Percentiles rank a stretch among this genome's conserved stretches.
These are phyloP conservation scores for Monosporascus sp. DNA, from an alignment of 2,329 filamentous ascomycete genomes.

Conservation along the genomic window DNA sequence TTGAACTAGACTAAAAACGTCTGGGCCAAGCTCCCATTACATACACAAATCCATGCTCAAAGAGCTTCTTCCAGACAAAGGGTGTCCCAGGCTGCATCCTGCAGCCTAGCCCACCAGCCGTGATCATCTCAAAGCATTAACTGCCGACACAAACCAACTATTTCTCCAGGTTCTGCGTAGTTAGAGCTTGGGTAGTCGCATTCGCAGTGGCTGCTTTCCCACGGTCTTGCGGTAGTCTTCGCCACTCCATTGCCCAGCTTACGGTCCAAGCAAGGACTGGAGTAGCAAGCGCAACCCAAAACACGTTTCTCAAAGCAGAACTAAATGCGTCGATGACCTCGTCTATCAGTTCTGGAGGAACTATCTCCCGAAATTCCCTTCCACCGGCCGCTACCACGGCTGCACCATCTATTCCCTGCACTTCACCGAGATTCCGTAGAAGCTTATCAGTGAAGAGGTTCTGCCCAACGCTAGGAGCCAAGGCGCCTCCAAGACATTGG, in stretches of 20 bases:
- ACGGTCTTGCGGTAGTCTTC: background rate
- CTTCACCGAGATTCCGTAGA: conserved; percentile 3
- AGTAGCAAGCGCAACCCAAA: conserved; percentile 2
- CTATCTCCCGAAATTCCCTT: background rate
- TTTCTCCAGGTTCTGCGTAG: background rate
- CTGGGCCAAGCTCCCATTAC: too few relatives aligned
- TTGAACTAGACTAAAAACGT: too few relatives aligned
- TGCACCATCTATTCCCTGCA: conserved; percentile 3
- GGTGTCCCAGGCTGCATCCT: too few relatives aligned
- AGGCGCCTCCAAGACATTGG: conserved; percentile 2
- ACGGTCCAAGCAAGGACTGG: conserved; percentile 1
- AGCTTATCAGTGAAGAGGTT: conserved; percentile 3
- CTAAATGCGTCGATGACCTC: conserved; percentile 3
- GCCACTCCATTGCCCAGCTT: conserved; percentile 7
- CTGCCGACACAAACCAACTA: background rate
- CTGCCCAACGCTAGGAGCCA: conserved; percentile 3
- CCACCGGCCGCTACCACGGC: conserved; percentile 6
- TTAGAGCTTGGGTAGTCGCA: background rate
- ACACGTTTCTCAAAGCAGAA: conserved; percentile 4
- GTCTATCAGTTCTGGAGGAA: conserved; percentile 2
- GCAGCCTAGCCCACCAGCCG: too few relatives aligned
- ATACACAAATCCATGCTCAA: too few relatives aligned
- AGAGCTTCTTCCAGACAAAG: too few relatives aligned
- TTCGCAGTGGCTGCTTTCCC: background rate
- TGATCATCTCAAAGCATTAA: too few relatives aligned